phyloP scores from a whole-genome alignment of 805 yeast genomes.

The Saturnispora halmiae region DNA sequence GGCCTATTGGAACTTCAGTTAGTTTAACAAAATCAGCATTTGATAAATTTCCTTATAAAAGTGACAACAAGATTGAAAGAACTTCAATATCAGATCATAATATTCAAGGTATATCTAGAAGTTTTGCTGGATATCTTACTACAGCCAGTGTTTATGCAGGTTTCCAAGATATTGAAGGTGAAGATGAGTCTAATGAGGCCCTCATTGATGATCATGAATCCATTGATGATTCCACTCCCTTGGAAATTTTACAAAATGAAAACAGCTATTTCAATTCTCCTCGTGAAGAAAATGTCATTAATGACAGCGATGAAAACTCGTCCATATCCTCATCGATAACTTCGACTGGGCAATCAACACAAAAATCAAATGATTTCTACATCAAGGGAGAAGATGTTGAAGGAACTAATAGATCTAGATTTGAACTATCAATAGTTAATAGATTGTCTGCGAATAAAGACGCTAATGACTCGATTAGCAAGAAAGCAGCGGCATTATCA shows the following conservation, averaged over 20 bases:
- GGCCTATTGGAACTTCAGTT: neutral
- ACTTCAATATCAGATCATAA: slow-evolving; percentile 10
- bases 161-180: slow-evolving; percentile 27
- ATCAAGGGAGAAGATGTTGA: neutral
- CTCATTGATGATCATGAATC: slow-evolving; percentile 11
- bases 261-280: neutral
- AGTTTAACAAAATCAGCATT: neutral
- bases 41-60: neutral
- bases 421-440: slow-evolving; percentile 28
- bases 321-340: neutral
- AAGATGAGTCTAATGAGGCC: slow-evolving; percentile 18
- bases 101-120: slow-evolving; percentile 37
- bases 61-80: neutral
- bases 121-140: slow-evolving; percentile 46
- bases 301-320: neutral
- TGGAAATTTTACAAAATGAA: neutral
- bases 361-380: neutral
- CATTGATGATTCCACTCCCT: neutral
- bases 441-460: slow-evolving; percentile 20
- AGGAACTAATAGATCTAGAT: slow-evolving; percentile 17
- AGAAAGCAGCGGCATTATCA: slow-evolving; percentile 31
- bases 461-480: slow-evolving; percentile 6
- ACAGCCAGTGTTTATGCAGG: slow-evolving; percentile 48
- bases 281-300: neutral
- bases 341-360: neutral